Evolutionary conservation across 1,284 basidiomycete species (phyloP).

Genomic region (Trametes polyzona): DNA sequence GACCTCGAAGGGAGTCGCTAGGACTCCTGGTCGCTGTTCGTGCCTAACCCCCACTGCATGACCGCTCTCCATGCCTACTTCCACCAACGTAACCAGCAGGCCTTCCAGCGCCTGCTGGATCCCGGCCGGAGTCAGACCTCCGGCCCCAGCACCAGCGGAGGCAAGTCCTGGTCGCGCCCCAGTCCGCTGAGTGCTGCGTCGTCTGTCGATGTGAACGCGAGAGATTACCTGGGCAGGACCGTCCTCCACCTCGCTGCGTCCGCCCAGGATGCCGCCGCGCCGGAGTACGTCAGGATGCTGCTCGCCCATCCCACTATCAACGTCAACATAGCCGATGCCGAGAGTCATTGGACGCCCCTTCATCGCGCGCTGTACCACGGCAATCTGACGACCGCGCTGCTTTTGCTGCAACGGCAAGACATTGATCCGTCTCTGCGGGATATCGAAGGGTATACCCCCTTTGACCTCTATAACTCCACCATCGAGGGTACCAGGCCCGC

Average conservation of each 20-base stretch:
- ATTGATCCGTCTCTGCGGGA: conserved; percentile 83
- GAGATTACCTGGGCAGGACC: conserved; percentile 76
- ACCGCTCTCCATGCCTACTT: conserved; percentile 84
- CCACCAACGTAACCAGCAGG: conserved; percentile 76
- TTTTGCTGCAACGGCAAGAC: conserved; percentile 78
- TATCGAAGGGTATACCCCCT: conserved; percentile 88
- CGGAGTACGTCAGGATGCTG: conserved; percentile 84
- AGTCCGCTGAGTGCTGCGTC: conserved; percentile 45
- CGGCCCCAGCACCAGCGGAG: conserved; percentile 51
- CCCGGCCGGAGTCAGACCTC: conserved; percentile 29
- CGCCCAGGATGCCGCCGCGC: conserved; percentile 57
- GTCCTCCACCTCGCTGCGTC: conserved; percentile 85
- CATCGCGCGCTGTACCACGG: conserved; percentile 91
- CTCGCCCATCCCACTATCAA: conserved; percentile 80
- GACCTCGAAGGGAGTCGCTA: conserved; percentile 29
- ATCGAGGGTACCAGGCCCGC: conserved; percentile 74
- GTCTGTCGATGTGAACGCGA: conserved; percentile 68
- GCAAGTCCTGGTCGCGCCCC: conserved; percentile 68
- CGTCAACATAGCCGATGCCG: conserved; percentile 82
- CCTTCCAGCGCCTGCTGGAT: conserved; percentile 82
- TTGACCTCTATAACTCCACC: conserved; percentile 94
- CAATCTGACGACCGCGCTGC: conserved; percentile 78
- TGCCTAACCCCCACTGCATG: conserved; percentile 47
- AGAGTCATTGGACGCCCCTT: conserved; percentile 91
- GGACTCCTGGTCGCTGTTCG: conserved; percentile 33